Conservation (phyloP, 1,284 basidiomycete species). For the Neonothopanus nambi region DNA sequence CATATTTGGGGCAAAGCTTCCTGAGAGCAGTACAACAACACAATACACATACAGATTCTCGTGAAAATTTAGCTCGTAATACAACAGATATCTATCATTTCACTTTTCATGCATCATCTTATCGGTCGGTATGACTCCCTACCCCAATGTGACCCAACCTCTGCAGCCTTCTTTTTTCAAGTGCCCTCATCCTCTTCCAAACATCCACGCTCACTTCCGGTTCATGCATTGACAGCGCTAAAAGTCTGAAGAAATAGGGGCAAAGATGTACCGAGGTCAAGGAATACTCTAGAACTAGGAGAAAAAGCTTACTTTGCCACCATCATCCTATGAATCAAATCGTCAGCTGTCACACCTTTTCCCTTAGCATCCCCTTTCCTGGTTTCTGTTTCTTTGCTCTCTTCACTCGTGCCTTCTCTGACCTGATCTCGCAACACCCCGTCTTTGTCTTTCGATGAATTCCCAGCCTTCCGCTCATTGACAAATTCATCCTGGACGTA, state of each 20-base stretch:
- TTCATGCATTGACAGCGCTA: constrained; percentile 50
- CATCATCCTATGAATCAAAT: constrained; percentile 63
- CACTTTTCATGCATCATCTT: no score
- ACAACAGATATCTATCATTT: no score
- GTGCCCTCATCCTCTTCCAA: constrained; percentile 48
- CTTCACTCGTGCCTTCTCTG: constrained; percentile 5
- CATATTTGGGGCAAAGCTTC: no score
- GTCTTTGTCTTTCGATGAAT: neutral
- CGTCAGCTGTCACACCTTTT: constrained; percentile 48
- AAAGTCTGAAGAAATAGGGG: constrained; percentile 42
- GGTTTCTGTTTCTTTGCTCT: constrained; percentile 12
- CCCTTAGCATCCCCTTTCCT: constrained; percentile 18
- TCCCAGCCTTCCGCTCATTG: constrained; percentile 45
- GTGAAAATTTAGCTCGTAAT: no score
- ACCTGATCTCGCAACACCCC: neutral
- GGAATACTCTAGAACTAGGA: constrained; percentile 7
- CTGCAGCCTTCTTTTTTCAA: constrained; percentile 32
- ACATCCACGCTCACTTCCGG: constrained; percentile 42
- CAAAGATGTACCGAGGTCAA: neutral
- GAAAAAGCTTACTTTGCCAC: constrained; percentile 54
- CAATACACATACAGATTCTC: no score
- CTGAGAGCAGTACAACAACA: no score
- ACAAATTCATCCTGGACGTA: constrained; percentile 78
- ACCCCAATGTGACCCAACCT: neutral
- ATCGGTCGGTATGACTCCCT: no score